Evolutionary conservation across 306 rosid species (phyloP), one percentile per base, ranked within the genome.

Genomic region (Begonia loranthoides): DNA sequence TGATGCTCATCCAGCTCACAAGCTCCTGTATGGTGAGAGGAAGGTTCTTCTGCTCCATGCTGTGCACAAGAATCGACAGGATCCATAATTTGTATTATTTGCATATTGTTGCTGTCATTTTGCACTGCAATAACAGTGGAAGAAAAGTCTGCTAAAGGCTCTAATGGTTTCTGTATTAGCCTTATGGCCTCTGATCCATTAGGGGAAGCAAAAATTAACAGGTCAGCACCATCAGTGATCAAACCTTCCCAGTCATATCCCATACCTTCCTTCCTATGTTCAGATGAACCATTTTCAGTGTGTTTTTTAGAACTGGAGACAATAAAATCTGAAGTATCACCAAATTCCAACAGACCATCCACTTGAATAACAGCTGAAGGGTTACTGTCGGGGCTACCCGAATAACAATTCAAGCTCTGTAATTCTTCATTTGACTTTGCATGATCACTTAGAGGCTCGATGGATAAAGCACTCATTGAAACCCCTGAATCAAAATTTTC

Each of bases 241-340:
- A 76, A 66, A 82, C 76, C 56, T 51, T 66, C 85, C 94, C 90
- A 90, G 50, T 70, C 82, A 76, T 73, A 72, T 53, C 63, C 64
- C 6, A 58, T 33, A 48, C 70, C 73, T 49, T 69, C 81, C 52
- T 6, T 59, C 56, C 52, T 69, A 50, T 51, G 65, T 28, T 64
- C 65, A 13, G 69, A 55, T 15, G 77, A 60, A 59, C 57, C 66
- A 3, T 65, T 65, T 59, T 54, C 71, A 43, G 65, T 44, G 46
- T 43, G 66, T 33, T 77, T 78, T 56, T 68, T 68, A 48, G 62
- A 78, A 62, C 51, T 51, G 17, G 63, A 56, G 62, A 58, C 72
- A 58, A 66, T 60, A 19, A 75, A 19, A 22, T 62, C 44, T 10
- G 78, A 59, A 10, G 69, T 47, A 15, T 69, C 56, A 2, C 64